phyloP scores from a whole-genome alignment of 2,329 filamentous ascomycete species.

The Ophiostoma sp. region DNA sequence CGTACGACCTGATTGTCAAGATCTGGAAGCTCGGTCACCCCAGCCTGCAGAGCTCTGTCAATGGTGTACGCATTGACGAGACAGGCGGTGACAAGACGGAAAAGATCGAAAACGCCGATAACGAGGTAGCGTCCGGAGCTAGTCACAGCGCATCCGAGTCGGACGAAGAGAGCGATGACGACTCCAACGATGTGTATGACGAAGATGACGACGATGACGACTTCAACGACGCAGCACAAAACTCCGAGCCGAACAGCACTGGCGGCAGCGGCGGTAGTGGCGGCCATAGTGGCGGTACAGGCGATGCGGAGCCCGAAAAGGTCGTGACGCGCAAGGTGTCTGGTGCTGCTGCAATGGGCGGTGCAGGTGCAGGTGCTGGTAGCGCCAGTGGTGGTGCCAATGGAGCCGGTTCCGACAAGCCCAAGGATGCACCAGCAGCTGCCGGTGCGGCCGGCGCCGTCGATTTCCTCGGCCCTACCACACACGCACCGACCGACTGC shows the following conservation, averaged over 20 bases:
- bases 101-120: constrained; percentile 61
- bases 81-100: constrained; percentile 87
- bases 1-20: constrained; percentile 93
- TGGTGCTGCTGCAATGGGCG: constrained; percentile 37
- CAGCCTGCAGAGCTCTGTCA: constrained; percentile 81
- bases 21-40: constrained; percentile 98
- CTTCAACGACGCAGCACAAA: constrained; percentile 34
- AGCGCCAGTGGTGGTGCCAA: not conserved
- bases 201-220: constrained; percentile 74
- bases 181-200: constrained; percentile 73
- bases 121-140: constrained; percentile 42
- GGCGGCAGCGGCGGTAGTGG: constrained; percentile 29
- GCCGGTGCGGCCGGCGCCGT: not conserved
- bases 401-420: constrained; percentile 45
- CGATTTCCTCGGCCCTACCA: constrained; percentile 80
- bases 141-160: constrained; percentile 52
- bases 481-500: constrained; percentile 81
- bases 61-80: constrained; percentile 77
- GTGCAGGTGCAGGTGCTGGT: not conserved
- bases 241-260: constrained; percentile 34
- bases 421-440: constrained; percentile 39
- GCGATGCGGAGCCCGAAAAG: constrained; percentile 51
- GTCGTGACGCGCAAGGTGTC: constrained; percentile 68
- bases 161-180: constrained; percentile 61
- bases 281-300: constrained; percentile 35